Evolutionary conservation across 257 asterid genomes (phyloP).

Genomic region (Salvia rosmarinus): DNA sequence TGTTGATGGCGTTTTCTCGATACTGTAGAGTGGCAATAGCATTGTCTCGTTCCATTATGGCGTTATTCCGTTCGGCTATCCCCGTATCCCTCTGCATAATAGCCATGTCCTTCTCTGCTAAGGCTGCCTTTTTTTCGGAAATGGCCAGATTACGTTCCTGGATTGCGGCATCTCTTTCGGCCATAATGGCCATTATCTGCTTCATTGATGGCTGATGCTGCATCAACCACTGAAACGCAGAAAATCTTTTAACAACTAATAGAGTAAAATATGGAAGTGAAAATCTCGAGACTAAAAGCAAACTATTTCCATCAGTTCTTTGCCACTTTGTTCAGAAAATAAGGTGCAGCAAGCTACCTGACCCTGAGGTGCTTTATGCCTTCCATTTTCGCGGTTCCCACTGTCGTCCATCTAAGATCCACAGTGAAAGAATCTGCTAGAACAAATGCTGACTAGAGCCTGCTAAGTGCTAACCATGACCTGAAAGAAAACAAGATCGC

Average conservation of each 20-base stretch:
- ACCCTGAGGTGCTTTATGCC: conserved; percentile 83
- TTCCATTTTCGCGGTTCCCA: conserved; percentile 85
- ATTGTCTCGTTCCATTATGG: conserved; percentile 84
- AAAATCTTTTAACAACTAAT: conserved; percentile 3
- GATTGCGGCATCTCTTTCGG: conserved; percentile 94
- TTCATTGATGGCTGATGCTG: conserved; percentile 98
- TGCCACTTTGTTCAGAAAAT: neutral
- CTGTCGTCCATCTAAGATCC: conserved; percentile 66
- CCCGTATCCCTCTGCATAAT: conserved; percentile 86
- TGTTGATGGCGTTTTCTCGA: conserved; percentile 59
- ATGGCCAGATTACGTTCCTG: conserved; percentile 89
- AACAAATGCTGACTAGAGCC: conserved; percentile 21
- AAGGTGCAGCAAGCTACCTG: conserved; percentile 52
- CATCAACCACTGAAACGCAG: conserved; percentile 79
- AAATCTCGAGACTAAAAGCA: neutral
- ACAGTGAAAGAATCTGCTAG: conserved; percentile 32
- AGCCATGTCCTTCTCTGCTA: conserved; percentile 93
- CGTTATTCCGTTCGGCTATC: conserved; percentile 78
- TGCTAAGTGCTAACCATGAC: conserved; percentile 23
- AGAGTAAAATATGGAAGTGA: neutral
- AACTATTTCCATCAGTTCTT: neutral
- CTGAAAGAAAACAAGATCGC: conserved; percentile 30
- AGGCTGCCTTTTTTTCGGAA: conserved; percentile 86
- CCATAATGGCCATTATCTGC: conserved; percentile 90
- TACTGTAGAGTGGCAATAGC: conserved; percentile 86